Percentiles rank a stretch among this genome's conserved stretches.
Evolutionary conservation across 768 basidiomycete species (phyloP).

Genomic region (Collybia mongolica): DNA sequence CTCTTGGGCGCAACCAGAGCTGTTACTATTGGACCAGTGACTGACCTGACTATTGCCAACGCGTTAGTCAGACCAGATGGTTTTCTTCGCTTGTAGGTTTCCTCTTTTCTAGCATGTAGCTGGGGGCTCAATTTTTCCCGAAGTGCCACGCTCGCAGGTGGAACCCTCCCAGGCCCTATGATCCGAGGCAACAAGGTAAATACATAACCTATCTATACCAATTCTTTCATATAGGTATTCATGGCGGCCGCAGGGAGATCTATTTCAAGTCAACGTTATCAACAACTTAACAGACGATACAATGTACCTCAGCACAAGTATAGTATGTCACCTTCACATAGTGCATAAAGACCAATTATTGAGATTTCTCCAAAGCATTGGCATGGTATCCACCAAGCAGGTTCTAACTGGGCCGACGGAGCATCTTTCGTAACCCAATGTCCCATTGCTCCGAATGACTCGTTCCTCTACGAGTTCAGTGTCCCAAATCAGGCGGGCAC

Average conservation of each 20-base stretch:
- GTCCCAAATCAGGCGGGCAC: constrained; percentile 33
- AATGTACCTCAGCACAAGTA: constrained; percentile 18
- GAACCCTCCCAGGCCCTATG: constrained; percentile 23
- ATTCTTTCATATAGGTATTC: neutral
- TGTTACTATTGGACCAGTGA: constrained; percentile 21
- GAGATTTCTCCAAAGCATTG: constrained; percentile 5
- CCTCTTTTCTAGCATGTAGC: neutral
- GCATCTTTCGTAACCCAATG: constrained; percentile 30
- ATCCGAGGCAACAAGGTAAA: constrained; percentile 24
- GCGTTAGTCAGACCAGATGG: constrained; percentile 48
- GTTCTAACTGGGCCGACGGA: constrained; percentile 15
- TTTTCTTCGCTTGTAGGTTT: constrained; percentile 35
- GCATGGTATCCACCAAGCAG: constrained; percentile 10
- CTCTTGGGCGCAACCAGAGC: neutral
- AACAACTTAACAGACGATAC: constrained; percentile 15
- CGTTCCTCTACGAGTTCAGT: constrained; percentile 31
- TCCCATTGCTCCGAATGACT: constrained; percentile 29
- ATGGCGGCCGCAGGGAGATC: constrained; percentile 10
- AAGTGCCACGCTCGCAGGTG: neutral
- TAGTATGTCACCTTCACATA: constrained; percentile 9
- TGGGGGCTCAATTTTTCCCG: neutral
- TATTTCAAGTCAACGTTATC: constrained; percentile 18
- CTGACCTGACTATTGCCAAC: constrained; percentile 38
- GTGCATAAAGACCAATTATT: constrained; percentile 7
- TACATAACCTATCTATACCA: neutral